A percentile compares a stretch with the other conserved stretches of the same genome.
Conservation (phyloP, 2,329 filamentous ascomycete species). For the Clonostachys byssicola region DNA sequence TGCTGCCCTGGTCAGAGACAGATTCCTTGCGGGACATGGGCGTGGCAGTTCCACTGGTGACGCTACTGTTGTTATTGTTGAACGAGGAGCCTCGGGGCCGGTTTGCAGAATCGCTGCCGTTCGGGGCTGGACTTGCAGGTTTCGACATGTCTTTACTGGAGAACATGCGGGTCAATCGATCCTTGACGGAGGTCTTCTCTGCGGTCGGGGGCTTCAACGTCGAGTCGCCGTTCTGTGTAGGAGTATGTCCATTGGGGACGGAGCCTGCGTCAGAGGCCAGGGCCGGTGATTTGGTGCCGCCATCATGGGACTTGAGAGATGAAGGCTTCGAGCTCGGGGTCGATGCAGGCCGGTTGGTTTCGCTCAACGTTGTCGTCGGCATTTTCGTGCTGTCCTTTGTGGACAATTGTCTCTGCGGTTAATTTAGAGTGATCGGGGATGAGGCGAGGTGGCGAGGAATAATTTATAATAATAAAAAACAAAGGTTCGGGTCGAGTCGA, state of each 20-base stretch:
- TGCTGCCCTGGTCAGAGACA: conserved; percentile 28
- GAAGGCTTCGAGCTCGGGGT: conserved; percentile 42
- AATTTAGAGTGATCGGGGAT: too few relatives aligned
- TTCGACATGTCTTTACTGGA: conserved; percentile 48
- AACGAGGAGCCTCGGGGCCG: conserved; percentile 22
- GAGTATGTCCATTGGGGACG: conserved; percentile 13
- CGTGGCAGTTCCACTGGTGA: conserved; percentile 23
- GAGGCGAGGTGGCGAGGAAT: too few relatives aligned
- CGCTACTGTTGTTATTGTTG: background rate
- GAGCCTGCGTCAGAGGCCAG: conserved; percentile 31
- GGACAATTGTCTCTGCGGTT: too few relatives aligned
- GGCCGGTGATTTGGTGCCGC: conserved; percentile 31
- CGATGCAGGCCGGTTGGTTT: conserved; percentile 29
- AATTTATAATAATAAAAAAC: too few relatives aligned
- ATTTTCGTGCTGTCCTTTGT: conserved; percentile 13
- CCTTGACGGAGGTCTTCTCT: conserved; percentile 60
- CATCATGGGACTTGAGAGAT: conserved; percentile 43
- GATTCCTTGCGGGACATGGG: conserved; percentile 38
- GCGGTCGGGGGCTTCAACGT: conserved; percentile 20
- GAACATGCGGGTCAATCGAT: conserved; percentile 62
- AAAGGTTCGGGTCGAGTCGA: too few relatives aligned
- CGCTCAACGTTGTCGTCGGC: conserved; percentile 18
- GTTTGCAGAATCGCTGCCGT: conserved; percentile 17
- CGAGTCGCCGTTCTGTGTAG: conserved; percentile 7
- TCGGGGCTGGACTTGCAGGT: conserved; percentile 16